Percentiles rank a stretch among this genome's conserved stretches.
phyloP scores from a whole-genome alignment of 1,284 basidiomycete genomes.

The Puccinia horiana region DNA sequence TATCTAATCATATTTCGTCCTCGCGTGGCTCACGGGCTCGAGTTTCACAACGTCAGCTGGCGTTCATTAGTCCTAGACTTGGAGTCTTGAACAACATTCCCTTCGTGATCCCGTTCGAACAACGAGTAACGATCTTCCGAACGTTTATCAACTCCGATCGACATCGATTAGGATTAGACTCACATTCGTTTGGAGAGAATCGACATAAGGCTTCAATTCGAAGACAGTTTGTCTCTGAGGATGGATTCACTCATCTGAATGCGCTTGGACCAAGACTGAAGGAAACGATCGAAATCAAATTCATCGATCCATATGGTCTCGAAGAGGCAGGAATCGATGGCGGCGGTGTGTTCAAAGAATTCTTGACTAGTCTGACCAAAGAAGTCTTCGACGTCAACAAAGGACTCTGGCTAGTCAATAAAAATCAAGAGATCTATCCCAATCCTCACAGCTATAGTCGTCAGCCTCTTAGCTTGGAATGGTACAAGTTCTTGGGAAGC shows the following conservation, averaged over 20 bases:
- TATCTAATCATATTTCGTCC: slow-evolving; percentile 46
- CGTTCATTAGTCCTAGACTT: slow-evolving; percentile 76
- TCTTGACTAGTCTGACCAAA: slow-evolving; percentile 84
- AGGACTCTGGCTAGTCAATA: slow-evolving; percentile 87
- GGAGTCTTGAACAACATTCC: slow-evolving; percentile 93
- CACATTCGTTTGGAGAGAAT: slow-evolving; percentile 18
- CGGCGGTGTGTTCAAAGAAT: slow-evolving; percentile 96
- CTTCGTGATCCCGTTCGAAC: slow-evolving; percentile 90
- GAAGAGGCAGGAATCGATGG: slow-evolving; percentile 91
- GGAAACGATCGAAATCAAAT: slow-evolving; percentile 77
- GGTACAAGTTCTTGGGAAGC: slow-evolving; percentile 92
- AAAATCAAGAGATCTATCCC: slow-evolving; percentile 89
- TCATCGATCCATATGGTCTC: slow-evolving; percentile 84
- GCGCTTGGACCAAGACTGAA: slow-evolving; percentile 72
- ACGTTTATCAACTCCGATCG: slow-evolving; percentile 72
- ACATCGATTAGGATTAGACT: slow-evolving; percentile 46
- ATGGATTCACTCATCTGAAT: slow-evolving; percentile 78
- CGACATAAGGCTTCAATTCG: slow-evolving; percentile 67
- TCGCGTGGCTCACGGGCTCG: slow-evolving; percentile 30
- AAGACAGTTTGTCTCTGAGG: slow-evolving; percentile 75
- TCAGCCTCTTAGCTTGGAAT: slow-evolving; percentile 80
- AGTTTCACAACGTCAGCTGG: slow-evolving; percentile 71
- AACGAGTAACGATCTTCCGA: slow-evolving; percentile 84
- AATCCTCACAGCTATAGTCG: slow-evolving; percentile 86
- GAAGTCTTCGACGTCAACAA: slow-evolving; percentile 93